These are phyloP conservation scores for Elongisporangium prolatum DNA, from an alignment of 352 stramenopile species.

Conservation along the genomic window DNA sequence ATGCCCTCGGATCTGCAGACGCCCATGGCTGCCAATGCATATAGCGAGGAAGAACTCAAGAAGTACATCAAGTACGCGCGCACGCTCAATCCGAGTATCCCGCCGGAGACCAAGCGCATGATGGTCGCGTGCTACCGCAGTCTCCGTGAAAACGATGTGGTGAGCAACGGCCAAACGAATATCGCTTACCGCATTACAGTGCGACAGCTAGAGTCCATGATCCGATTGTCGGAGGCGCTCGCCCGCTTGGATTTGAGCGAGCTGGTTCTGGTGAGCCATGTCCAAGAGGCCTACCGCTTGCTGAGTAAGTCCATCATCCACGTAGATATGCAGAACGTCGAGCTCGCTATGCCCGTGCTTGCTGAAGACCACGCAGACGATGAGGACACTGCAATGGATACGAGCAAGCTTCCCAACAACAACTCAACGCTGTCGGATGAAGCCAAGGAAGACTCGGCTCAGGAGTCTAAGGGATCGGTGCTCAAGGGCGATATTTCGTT, in stretches of 20 bases:
- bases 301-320: conserved; percentile 99
- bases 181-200: conserved; percentile 99
- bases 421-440: neutral
- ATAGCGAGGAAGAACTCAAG: conserved; percentile 88
- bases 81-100: conserved; percentile 68
- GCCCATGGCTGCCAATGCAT: conserved; percentile 20
- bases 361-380: conserved; percentile 32
- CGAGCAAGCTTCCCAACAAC: conserved; percentile 3
- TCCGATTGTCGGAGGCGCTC: conserved; percentile 96
- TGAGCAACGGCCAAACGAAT: conserved; percentile 89
- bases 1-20: conserved; percentile 58
- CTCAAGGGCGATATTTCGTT: conserved; percentile 22
- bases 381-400: conserved; percentile 31
- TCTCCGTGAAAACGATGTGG: conserved; percentile 95
- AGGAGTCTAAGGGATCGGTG: neutral
- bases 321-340: conserved; percentile 97
- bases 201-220: conserved; percentile 98
- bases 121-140: conserved; percentile 98
- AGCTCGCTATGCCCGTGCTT: conserved; percentile 76
- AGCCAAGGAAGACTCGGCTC: neutral
- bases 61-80: conserved; percentile 93
- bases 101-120: conserved; percentile 75
- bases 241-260: conserved; percentile 94
- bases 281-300: conserved; percentile 95
- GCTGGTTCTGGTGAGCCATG: conserved; percentile 87